Base-by-base conservation (phyloP, 441 rosid species). In the Brassica balearica region DNA sequence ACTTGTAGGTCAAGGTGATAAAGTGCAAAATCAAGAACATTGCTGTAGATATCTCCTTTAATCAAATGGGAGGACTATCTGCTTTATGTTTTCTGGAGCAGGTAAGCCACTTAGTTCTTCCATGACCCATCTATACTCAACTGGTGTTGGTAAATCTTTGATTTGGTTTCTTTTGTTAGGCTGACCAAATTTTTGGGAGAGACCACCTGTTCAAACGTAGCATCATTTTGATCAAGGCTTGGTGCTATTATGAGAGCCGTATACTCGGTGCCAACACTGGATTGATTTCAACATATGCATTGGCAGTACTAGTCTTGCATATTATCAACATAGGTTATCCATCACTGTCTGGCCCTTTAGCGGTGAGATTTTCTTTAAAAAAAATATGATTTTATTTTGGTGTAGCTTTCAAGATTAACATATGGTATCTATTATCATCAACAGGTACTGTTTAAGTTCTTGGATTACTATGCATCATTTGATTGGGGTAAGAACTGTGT, bases 201-300 rank as follows among this genome's bases (percentile, higher is more conserved):
- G 87, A 86, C 75, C 95, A 94, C 87, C 87, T 94, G 61, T 86
- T 94, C 81, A 94, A 94, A 85, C 87, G 84, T 72, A 91, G 98
- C 82, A 71, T 89, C 62, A 80, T 90, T 76, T 82, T 94, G 86
- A 81, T 91, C 68, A 94, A 94, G 83, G 92, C 97, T 9, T 94
- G 98, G 97, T 94, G 98, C 80, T 94, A 80, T 80, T 92, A 94
- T 41, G 98, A 94, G 85, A 91, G 97, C 83, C 89, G 97, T 46
- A 88, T 88, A 74, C 97, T 94, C 67, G 97, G 98, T 62, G 91
- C 97, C 34, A 88, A 86, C 73, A 84, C 85, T 85, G 98, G 98
- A 76, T 69, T 94, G 86, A 82, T 94, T 27, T 87, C 97, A 38
- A 88, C 98, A 22, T 94, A 91, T 77, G 98, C 94, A 9, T 81